Base-by-base conservation (phyloP, 176 grass and related monocot species). In the Phragmites australis region DNA sequence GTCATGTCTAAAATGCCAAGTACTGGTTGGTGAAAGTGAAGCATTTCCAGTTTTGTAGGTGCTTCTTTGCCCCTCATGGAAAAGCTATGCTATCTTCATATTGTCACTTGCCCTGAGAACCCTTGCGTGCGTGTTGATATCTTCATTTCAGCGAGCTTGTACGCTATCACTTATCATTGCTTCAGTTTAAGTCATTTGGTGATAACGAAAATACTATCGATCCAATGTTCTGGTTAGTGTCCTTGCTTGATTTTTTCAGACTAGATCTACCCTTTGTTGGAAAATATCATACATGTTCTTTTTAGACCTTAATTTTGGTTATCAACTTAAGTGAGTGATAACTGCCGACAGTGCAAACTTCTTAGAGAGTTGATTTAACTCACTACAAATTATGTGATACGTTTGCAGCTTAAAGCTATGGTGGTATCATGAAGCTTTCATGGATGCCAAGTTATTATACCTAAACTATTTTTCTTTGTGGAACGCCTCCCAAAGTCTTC, bases 381-480 rank as follows among this genome's bases (percentile, higher is more conserved):
- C 65, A 77, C 75, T 65, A 21, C 11, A 65, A 81, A 51, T 71
- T 76, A 73, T 91, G 25, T 90, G 55, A 76, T 53, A 62, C 70
- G 18, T 84, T 61, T 84, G 84, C 89, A 91, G 84, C 84, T 87
- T 87, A 84, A 84, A 87, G 84, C 77, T 90, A 80, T 80, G 75
- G 76, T 45, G 81, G 53, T 74, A 73, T 30, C 84, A 76, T 47
- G 84, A 79, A 81, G 88, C 74, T 75, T 74, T 74, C 44, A 48
- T 56, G 74, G 81, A 50, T 76, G 19, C 27, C 49, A 78, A 34
- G 44, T 81, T 76, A 64, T 31, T 71, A 53, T 68, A 50, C 52
- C 19, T 76, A 70, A 70, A 54, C 73, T 74, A 32, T 27, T 65
- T 49, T 78, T 64, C 23, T 65, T 83, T 81, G 63, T 81, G 47